A percentile compares a stretch with the other conserved stretches of the same genome.
Conservation (phyloP, 768 basidiomycete species). For the Amanita pseudoporphyria region DNA sequence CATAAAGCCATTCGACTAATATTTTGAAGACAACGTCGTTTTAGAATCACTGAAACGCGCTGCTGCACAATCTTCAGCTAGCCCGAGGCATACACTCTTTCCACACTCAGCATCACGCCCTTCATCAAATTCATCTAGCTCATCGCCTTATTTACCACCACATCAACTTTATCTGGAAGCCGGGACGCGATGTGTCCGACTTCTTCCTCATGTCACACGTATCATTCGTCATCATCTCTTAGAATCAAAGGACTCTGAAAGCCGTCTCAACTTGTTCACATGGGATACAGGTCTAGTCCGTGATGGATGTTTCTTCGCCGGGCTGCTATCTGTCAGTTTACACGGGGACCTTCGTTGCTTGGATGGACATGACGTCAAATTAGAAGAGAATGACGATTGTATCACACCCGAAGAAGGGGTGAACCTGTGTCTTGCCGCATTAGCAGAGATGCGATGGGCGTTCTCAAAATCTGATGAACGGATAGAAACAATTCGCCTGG, state of each 20-base stretch:
- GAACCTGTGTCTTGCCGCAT: slow-evolving; percentile 56
- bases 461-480: slow-evolving; percentile 69
- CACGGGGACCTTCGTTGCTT: slow-evolving; percentile 34
- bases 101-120: slow-evolving; percentile 34
- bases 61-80: slow-evolving; percentile 17
- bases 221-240: slow-evolving; percentile 44
- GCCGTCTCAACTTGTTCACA: slow-evolving; percentile 48
- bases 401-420: slow-evolving; percentile 35
- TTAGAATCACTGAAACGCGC: slow-evolving; percentile 72
- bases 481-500: slow-evolving; percentile 47
- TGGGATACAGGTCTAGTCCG: slow-evolving; percentile 83
- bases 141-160: slow-evolving; percentile 36
- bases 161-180: slow-evolving; percentile 40
- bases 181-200: slow-evolving; percentile 36
- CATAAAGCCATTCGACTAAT: slow-evolving; percentile 8
- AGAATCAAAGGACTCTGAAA: slow-evolving; percentile 13
- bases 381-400: slow-evolving; percentile 20
- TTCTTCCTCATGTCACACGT: slow-evolving; percentile 40
- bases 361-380: slow-evolving; percentile 26
- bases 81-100: slow-evolving; percentile 21
- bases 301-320: slow-evolving; percentile 88
- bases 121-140: slow-evolving; percentile 28
- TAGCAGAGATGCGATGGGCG: slow-evolving; percentile 79
- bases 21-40: slow-evolving; percentile 64
- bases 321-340: slow-evolving; percentile 59